These are phyloP conservation scores for Alternaria metachromatica DNA, from an alignment of 2,329 filamentous ascomycete genomes.

Conservation along the genomic window DNA sequence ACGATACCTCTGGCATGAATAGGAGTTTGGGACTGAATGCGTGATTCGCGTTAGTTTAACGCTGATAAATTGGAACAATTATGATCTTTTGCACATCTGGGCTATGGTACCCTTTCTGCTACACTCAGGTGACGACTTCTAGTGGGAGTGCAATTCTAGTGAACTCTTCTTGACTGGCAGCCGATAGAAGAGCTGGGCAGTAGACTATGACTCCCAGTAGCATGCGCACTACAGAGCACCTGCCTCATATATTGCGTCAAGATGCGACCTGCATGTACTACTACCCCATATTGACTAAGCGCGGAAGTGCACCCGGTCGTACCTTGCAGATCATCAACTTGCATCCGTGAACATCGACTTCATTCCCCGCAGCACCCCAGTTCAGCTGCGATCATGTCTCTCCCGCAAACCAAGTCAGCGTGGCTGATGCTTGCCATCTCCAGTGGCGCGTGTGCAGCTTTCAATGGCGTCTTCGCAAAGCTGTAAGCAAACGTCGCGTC, in stretches of 20 bases:
- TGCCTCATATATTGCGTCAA: not conserved
- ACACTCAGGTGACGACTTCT: not conserved
- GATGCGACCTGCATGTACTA: slow-evolving; percentile 5
- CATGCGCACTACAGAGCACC: not conserved
- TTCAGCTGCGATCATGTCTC: slow-evolving; percentile 27
- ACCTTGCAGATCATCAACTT: slow-evolving; percentile 20
- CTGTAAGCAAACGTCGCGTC: slow-evolving; percentile 60
- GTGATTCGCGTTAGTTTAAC: not conserved
- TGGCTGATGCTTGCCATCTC: slow-evolving; percentile 72
- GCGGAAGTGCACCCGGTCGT: slow-evolving; percentile 20
- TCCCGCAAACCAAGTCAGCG: slow-evolving; percentile 29
- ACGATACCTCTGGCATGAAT: slow-evolving; percentile 29
- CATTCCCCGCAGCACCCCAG: slow-evolving; percentile 1
- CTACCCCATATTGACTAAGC: slow-evolving; percentile 22
- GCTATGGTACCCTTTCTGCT: not conserved
- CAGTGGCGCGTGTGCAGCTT: slow-evolving; percentile 78
- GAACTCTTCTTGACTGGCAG: not conserved
- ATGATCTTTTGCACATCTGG: not conserved
- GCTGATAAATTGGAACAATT: slow-evolving; percentile 4
- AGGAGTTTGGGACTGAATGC: slow-evolving; percentile 19
- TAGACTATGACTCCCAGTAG: not conserved
- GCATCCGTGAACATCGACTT: slow-evolving; percentile 5
- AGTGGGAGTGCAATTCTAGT: not conserved
- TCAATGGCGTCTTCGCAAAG: slow-evolving; percentile 85
- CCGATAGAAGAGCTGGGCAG: not conserved